Percentiles rank a stretch among this genome's conserved stretches.
phyloP scores from a whole-genome alignment of 768 basidiomycete genomes.

The Suillus tomentosus region DNA sequence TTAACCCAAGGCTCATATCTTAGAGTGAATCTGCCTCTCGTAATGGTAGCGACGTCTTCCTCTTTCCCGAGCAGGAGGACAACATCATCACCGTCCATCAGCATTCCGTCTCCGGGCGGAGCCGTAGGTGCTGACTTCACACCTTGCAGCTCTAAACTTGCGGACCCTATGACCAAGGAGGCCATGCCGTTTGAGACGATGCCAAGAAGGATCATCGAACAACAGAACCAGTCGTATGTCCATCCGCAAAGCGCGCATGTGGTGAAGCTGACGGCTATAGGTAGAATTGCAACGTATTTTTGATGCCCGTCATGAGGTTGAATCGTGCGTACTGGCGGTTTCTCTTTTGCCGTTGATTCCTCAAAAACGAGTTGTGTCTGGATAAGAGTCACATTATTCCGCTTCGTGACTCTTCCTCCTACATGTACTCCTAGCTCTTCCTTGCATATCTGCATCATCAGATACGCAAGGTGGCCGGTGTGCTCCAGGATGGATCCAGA shows the following conservation, averaged over 20 bases:
- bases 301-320: neutral
- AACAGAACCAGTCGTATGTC: slow-evolving; percentile 23
- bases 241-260: slow-evolving; percentile 18
- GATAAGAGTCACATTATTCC: slow-evolving; percentile 22
- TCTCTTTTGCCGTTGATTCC: neutral
- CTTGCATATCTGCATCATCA: slow-evolving; percentile 24
- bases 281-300: slow-evolving; percentile 9
- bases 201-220: slow-evolving; percentile 22
- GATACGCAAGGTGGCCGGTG: slow-evolving; percentile 32
- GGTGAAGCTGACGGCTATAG: slow-evolving; percentile 16
- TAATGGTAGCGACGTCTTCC: slow-evolving; percentile 17
- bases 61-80: slow-evolving; percentile 21
- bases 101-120: slow-evolving; percentile 33
- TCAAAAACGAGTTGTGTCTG: neutral
- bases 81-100: slow-evolving; percentile 13
- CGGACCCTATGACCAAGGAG: slow-evolving; percentile 20
- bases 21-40: slow-evolving; percentile 25
- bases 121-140: slow-evolving; percentile 23
- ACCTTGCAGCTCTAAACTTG: slow-evolving; percentile 2
- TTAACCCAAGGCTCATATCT: slow-evolving; percentile 15
- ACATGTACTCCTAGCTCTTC: slow-evolving; percentile 6
- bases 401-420: slow-evolving; percentile 19
- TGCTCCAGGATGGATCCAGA: slow-evolving; percentile 29
- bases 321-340: neutral
- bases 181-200: slow-evolving; percentile 24